Base-by-base conservation (phyloP, 192 early-diverging fungal genomes). In the Backusella sp. region DNA sequence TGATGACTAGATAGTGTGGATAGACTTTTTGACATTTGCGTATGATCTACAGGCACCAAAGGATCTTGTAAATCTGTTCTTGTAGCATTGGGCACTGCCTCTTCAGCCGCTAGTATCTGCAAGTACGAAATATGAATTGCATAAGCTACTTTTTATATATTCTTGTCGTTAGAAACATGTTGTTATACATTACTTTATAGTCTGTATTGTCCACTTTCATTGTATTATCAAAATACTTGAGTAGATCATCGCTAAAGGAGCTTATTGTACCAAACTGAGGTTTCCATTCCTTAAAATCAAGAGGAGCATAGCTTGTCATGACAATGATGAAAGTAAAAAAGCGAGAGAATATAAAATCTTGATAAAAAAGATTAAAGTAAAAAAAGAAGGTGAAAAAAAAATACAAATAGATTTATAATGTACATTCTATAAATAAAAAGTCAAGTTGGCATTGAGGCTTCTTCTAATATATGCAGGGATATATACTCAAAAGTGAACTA, bases 151-250 rank as follows among this genome's bases (percentile, higher is more conserved):
- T 32, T 32, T 32, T 23, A 3, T 19, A 23, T 59, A 11, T 26
- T 59, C 17, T 59, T 62, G 56, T 62, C 23, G 56, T 62, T 62
- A 62, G 21, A 62, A 53, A 44, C 12, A 44, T 44, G 42, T 35
- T 41, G 19, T 11, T 6, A 41, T 15, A 69, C 35, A 39, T 26
- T 69, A 69, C 68, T 23, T 69, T 69, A 35, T 68, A n/a, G 35
- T 68, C 35, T 17, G 35, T 36, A 41, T 6, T 21, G 12, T 39
- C 21, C 4, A 37, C 35, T 69, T 62, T 62, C 56, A 37, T 9
- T 69, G 34, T 65, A 15, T 36, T 39, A 42, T 73, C 53, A 65
- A 73, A 73, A 35, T 73, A 56, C n/a, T 73, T 35, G n/a, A 73
- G 30, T 17, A 73, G 37, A 36, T 73, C 72, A 35, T 32, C 53